Percentiles rank a stretch among this genome's conserved stretches.
Conservation (phyloP, 257 asterid genomes). For the Rubia yunnanensis region DNA sequence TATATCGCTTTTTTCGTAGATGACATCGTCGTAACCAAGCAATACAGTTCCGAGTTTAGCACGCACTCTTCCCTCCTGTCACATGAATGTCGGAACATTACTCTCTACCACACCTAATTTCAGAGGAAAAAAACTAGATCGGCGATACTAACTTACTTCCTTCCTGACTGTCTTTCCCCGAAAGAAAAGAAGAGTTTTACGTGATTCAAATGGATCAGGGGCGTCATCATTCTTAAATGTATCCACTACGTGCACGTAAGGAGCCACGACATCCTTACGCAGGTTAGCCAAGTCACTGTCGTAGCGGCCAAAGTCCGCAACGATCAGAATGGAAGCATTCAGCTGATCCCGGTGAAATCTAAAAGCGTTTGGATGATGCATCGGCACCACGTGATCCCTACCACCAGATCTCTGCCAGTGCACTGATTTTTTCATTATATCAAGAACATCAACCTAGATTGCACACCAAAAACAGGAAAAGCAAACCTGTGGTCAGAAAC, state of each 20-base stretch:
- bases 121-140: neutral
- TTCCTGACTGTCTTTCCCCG: constrained; percentile 82
- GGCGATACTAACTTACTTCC: constrained; percentile 44
- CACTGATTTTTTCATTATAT: constrained; percentile 47
- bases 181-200: constrained; percentile 72
- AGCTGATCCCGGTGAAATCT: constrained; percentile 57
- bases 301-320: constrained; percentile 88
- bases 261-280: constrained; percentile 86
- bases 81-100: constrained; percentile 14
- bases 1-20: constrained; percentile 55
- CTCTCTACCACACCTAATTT: neutral
- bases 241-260: constrained; percentile 74
- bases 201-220: constrained; percentile 55
- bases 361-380: constrained; percentile 97
- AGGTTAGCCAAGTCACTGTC: constrained; percentile 44
- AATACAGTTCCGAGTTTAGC: constrained; percentile 40
- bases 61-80: constrained; percentile 84
- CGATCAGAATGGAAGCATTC: constrained; percentile 66
- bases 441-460: constrained; percentile 56
- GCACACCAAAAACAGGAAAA: neutral
- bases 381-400: constrained; percentile 75
- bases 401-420: constrained; percentile 78
- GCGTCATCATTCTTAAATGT: constrained; percentile 41
- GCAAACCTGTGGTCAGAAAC: constrained; percentile 13
- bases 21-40: constrained; percentile 45